Conservation (phyloP, 2,329 filamentous ascomycete genomes). For the Xylaria sp. region DNA sequence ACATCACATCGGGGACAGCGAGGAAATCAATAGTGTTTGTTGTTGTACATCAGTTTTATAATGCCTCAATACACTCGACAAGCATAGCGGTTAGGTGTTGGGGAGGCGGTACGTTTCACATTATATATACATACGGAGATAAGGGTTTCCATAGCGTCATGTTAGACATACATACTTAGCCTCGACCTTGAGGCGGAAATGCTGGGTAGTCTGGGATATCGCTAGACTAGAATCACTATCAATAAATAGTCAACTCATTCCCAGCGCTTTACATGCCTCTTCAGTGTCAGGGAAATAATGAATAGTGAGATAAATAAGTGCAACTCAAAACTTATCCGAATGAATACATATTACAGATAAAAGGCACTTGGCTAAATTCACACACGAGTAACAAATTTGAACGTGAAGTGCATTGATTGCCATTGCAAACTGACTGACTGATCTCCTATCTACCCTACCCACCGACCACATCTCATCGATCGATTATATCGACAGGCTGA, state of each 20-base stretch:
- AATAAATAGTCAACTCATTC: neutral
- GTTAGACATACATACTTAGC: neutral
- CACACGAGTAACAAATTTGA: neutral
- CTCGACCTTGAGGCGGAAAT: neutral
- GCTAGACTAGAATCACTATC: constrained; percentile 9
- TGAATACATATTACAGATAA: neutral
- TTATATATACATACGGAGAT: constrained; percentile 8
- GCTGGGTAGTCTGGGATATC: neutral
- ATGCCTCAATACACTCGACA: constrained; percentile 15
- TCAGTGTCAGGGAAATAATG: neutral
- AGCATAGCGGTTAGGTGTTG: constrained; percentile 23
- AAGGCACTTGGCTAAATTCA: no score
- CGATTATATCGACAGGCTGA: constrained; percentile 2
- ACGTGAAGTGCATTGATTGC: constrained; percentile 14
- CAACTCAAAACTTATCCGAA: neutral
- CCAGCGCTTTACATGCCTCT: neutral
- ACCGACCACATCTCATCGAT: constrained; percentile 15
- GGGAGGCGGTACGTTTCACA: constrained; percentile 7
- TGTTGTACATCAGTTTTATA: constrained; percentile 14
- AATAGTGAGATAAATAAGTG: neutral
- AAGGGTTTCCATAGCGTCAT: constrained; percentile 11
- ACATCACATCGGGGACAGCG: constrained; percentile 2
- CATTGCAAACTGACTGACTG: constrained; percentile 18
- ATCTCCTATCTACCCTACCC: neutral
- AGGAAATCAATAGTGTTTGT: neutral